Percentiles rank a stretch among this genome's conserved stretches.
Evolutionary conservation across 306 rosid genomes (phyloP).

Genomic region (Prosopis cineraria): DNA sequence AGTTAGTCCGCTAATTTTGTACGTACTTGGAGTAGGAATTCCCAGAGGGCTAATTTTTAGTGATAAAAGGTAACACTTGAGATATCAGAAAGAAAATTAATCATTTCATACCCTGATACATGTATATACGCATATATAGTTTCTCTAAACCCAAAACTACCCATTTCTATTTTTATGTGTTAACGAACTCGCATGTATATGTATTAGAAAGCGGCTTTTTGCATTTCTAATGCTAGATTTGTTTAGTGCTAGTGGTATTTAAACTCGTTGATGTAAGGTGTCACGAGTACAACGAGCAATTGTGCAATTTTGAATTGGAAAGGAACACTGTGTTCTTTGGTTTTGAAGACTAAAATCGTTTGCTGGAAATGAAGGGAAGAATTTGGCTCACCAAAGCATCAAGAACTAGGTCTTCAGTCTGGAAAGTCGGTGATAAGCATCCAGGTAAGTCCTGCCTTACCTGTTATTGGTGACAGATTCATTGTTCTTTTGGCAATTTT

Average conservation of each 20-base stretch:
- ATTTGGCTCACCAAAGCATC: slow-evolving; percentile 90
- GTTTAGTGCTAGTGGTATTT: not conserved
- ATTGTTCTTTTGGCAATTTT: not conserved
- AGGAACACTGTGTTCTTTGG: slow-evolving; percentile 17
- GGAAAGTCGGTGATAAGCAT: slow-evolving; percentile 88
- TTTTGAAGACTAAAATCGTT: slow-evolving; percentile 32
- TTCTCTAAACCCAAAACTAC: not conserved
- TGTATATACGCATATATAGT: not conserved
- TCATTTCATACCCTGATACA: not conserved
- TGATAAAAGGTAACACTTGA: not conserved
- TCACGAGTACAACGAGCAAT: slow-evolving; percentile 14
- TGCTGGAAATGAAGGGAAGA: slow-evolving; percentile 64
- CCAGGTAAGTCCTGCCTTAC: slow-evolving; percentile 62
- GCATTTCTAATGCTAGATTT: not conserved
- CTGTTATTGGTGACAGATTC: not conserved
- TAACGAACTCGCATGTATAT: not conserved
- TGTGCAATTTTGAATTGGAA: slow-evolving; percentile 15
- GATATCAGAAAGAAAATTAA: not conserved
- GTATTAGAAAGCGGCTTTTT: not conserved
- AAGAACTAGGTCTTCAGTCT: slow-evolving; percentile 75
- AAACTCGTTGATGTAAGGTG: not conserved
- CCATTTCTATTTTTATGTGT: not conserved
- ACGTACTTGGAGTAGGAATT: not conserved
- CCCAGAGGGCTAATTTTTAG: not conserved
- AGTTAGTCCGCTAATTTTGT: not conserved